Evolutionary conservation across 176 grass and related monocot species (phyloP).

Genomic region (Miscanthus lutarioriparius): DNA sequence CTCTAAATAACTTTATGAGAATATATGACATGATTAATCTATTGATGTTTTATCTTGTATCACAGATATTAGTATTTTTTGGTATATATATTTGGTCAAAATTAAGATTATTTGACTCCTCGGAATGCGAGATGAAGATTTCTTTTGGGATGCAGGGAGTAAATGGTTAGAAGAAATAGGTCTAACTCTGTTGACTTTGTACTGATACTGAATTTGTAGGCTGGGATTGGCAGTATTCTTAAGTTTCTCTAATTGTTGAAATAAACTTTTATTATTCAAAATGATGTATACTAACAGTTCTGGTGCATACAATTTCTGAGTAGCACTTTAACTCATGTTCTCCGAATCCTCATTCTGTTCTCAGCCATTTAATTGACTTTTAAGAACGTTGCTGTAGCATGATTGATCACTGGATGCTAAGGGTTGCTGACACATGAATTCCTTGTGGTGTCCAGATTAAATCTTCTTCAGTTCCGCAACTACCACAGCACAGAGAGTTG

Average conservation of each 20-base stretch:
- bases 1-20: too few relatives aligned
- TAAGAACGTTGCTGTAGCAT: conserved; percentile 10
- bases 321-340: conserved; percentile 13
- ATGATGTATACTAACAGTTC: conserved; percentile 10
- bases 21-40: too few relatives aligned
- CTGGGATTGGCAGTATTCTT: neutral
- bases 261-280: neutral
- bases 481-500: conserved; percentile 83
- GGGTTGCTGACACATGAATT: conserved; percentile 25
- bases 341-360: conserved; percentile 8
- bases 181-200: neutral
- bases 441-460: conserved; percentile 59
- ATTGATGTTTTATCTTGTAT: too few relatives aligned
- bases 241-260: neutral
- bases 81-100: too few relatives aligned
- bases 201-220: neutral
- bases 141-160: too few relatives aligned
- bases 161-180: neutral
- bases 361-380: neutral
- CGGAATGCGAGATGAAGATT: too few relatives aligned
- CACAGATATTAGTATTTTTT: too few relatives aligned
- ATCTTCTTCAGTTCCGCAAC: conserved; percentile 63
- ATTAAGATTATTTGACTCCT: too few relatives aligned
- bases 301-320: neutral
- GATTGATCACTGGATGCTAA: conserved; percentile 15